Evolutionary conservation across 352 stramenopile species (phyloP), one percentile per base, ranked within the genome.

Genomic region (Phytophthora colocasiae): DNA sequence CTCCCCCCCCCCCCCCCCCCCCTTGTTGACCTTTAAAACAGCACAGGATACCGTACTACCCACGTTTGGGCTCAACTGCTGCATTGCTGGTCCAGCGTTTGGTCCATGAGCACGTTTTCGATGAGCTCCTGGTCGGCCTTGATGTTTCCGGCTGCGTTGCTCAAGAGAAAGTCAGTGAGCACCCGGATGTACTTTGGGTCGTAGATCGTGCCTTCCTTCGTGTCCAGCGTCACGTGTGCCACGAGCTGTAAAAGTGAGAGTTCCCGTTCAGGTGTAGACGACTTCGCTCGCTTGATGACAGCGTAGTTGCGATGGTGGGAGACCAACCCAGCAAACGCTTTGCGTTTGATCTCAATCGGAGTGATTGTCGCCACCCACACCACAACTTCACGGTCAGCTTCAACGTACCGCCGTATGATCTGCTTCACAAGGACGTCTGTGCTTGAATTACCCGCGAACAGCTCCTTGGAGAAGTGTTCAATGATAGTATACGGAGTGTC

Each of bases 291-390:
- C 62, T 81, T 78, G 44, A 88, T 66, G 43, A 91, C 55, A 48
- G 87, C 77, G 64, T 88, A 91, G 15, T 80, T 81, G 27, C 77
- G 72, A 41, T 91, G 75, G 4, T 73, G 57, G 26, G 83, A 89
- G n/a, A 26, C 49, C 31, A 75, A 4, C 1, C 57, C 68, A 14
- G 57, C 22, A 12, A 76, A 66, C 3, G 58, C 26, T 46, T 73
- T 57, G 45, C 58, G 53, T 26, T 65, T 52, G 14, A 73, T 58
- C 6, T 62, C 59, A 24, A 77, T 61, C 1, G 69, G 65, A 15
- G 64, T 19, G 9, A 77, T 61, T 29, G 57, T 55, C 19, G 69
- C 59, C 19, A 65, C 55, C 64, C 65, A 77, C 6, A 74, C 59
- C 31, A 77, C 59, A 45, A 77, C 22, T 45, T 69, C 65, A 10